Conservation (phyloP, 2,329 filamentous ascomycete genomes). For the Fusarium palustre region DNA sequence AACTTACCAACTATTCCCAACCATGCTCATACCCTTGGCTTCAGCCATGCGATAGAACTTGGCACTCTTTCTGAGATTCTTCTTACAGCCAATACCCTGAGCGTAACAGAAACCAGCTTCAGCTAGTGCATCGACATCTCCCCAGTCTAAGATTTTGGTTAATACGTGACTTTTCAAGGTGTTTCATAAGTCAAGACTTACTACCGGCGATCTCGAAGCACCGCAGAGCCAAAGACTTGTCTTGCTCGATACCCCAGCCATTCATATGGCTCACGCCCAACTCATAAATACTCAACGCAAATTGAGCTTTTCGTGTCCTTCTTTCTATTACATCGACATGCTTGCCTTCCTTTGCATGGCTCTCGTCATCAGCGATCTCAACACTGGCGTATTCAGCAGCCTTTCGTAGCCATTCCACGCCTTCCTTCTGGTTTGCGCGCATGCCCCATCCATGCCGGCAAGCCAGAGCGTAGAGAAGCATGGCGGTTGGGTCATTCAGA, state of each 20-base stretch:
- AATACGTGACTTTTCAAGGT: slow-evolving; percentile 18
- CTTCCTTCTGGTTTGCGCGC: slow-evolving; percentile 89
- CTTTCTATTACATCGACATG: slow-evolving; percentile 74
- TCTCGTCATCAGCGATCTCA: slow-evolving; percentile 86
- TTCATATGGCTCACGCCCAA: slow-evolving; percentile 97
- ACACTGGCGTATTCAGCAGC: slow-evolving; percentile 86
- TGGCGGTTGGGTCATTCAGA: slow-evolving; percentile 88
- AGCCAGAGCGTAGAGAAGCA: slow-evolving; percentile 95
- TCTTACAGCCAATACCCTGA: slow-evolving; percentile 92
- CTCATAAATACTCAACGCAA: slow-evolving; percentile 95
- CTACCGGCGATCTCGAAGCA: slow-evolving; percentile 97
- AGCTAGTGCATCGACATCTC: slow-evolving; percentile 91
- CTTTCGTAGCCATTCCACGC: slow-evolving; percentile 90
- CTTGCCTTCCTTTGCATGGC: slow-evolving; percentile 71
- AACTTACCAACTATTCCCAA: slow-evolving; percentile 95
- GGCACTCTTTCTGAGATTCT: slow-evolving; percentile 94
- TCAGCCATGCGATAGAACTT: slow-evolving; percentile 92
- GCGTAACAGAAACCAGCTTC: slow-evolving; percentile 98
- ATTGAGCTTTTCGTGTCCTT: slow-evolving; percentile 90
- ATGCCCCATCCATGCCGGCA: slow-evolving; percentile 98
- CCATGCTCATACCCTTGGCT: slow-evolving; percentile 94
- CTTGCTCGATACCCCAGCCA: slow-evolving; percentile 95
- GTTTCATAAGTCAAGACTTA: slow-evolving; percentile 54
- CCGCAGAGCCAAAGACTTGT: slow-evolving; percentile 85
- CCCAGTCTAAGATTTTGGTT: slow-evolving; percentile 73